Percentiles rank a stretch among this genome's conserved stretches.
These are phyloP conservation scores for Plectosphaerella cucumerina DNA, from an alignment of 2,329 filamentous ascomycete genomes.

Conservation along the genomic window DNA sequence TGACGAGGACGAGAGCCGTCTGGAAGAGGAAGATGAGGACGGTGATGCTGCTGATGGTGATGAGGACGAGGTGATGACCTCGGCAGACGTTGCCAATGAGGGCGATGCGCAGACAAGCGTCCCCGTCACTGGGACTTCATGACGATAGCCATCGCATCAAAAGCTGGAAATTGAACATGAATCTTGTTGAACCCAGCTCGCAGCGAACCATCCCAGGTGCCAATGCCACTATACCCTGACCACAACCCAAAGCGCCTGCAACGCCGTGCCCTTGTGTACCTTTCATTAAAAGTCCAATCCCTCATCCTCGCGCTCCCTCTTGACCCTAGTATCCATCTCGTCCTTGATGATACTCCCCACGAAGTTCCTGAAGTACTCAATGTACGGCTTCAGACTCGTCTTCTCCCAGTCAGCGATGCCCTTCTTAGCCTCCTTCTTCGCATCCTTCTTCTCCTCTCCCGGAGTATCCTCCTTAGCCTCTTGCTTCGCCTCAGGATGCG, in stretches of 20 bases:
- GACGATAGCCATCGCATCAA: too few relatives aligned
- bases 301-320: slow-evolving; percentile 48
- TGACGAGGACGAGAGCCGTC: slow-evolving; percentile 18
- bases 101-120: too few relatives aligned
- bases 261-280: neutral
- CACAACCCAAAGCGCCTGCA: too few relatives aligned
- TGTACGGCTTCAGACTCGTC: slow-evolving; percentile 88
- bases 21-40: slow-evolving; percentile 20
- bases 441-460: slow-evolving; percentile 37
- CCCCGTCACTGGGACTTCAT: too few relatives aligned
- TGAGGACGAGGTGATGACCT: slow-evolving; percentile 12
- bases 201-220: too few relatives aligned
- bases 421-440: slow-evolving; percentile 35
- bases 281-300: slow-evolving; percentile 52
- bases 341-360: slow-evolving; percentile 77
- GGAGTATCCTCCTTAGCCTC: slow-evolving; percentile 44
- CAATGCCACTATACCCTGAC: too few relatives aligned
- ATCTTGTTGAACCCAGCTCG: too few relatives aligned
- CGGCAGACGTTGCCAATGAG: slow-evolving; percentile 4
- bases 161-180: too few relatives aligned
- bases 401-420: slow-evolving; percentile 86
- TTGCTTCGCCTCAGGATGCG: slow-evolving; percentile 36
- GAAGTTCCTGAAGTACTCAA: slow-evolving; percentile 83
- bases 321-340: slow-evolving; percentile 51
- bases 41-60: slow-evolving; percentile 20